Percentiles rank a stretch among this genome's conserved stretches.
Evolutionary conservation across 2,329 filamentous ascomycete genomes (phyloP).

Genomic region (Calonectria ilicicola): DNA sequence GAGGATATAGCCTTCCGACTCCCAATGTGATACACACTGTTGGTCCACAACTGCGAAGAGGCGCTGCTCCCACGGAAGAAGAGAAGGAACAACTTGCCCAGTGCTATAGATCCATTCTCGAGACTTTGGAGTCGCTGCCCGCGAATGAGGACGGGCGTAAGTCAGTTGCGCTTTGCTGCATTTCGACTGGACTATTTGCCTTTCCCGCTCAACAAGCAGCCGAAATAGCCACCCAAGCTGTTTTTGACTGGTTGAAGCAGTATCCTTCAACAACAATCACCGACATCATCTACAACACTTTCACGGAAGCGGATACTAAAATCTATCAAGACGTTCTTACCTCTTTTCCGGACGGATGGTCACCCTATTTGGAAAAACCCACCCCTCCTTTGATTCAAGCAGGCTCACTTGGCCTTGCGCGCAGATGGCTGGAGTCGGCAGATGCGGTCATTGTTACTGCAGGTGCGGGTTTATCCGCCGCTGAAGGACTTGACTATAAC

Average conservation of each 20-base stretch:
- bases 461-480: slow-evolving; percentile 35
- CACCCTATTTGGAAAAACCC: not conserved
- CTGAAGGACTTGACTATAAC: slow-evolving; percentile 38
- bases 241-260: slow-evolving; percentile 20
- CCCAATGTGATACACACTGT: slow-evolving; percentile 34
- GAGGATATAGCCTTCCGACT: slow-evolving; percentile 20
- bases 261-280: slow-evolving; percentile 29
- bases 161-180: slow-evolving; percentile 34
- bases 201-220: slow-evolving; percentile 37
- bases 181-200: slow-evolving; percentile 35
- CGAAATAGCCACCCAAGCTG: slow-evolving; percentile 22
- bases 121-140: slow-evolving; percentile 6
- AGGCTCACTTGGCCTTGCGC: slow-evolving; percentile 7
- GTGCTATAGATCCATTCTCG: slow-evolving; percentile 31
- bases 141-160: not conserved
- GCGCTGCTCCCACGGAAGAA: not conserved
- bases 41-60: slow-evolving; percentile 25
- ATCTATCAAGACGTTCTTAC: slow-evolving; percentile 26
- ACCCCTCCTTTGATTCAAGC: not conserved
- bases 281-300: slow-evolving; percentile 36
- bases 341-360: fast-evolving
- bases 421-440: slow-evolving; percentile 31
- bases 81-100: slow-evolving; percentile 14
- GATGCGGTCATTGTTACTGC: slow-evolving; percentile 37
- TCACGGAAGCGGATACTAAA: slow-evolving; percentile 28